Percentiles rank a stretch among this genome's conserved stretches.
These are phyloP conservation scores for Trichoderma sp. DNA, from an alignment of 2,329 filamentous ascomycete genomes.

Conservation along the genomic window DNA sequence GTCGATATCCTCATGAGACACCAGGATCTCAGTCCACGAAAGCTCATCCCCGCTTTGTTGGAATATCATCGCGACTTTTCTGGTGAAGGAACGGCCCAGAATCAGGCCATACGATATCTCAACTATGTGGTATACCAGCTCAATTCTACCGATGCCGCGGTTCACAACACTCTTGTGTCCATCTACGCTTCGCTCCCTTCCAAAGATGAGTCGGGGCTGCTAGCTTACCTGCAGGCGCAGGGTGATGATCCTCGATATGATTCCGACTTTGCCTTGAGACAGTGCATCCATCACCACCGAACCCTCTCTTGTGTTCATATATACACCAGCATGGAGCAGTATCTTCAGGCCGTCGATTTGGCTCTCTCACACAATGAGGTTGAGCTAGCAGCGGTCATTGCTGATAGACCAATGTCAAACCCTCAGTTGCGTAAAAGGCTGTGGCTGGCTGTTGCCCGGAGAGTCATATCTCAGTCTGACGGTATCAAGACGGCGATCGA, in stretches of 20 bases:
- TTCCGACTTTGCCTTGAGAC: slow-evolving; percentile 89
- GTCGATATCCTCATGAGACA: slow-evolving; percentile 97
- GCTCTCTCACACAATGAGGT: slow-evolving; percentile 88
- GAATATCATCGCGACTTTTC: slow-evolving; percentile 84
- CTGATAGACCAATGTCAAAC: slow-evolving; percentile 79
- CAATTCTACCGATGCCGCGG: slow-evolving; percentile 76
- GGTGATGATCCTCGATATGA: slow-evolving; percentile 86
- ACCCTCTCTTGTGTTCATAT: slow-evolving; percentile 96
- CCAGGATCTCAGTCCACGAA: slow-evolving; percentile 77
- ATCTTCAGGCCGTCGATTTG: slow-evolving; percentile 87
- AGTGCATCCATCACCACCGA: slow-evolving; percentile 92
- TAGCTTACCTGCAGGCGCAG: slow-evolving; percentile 89
- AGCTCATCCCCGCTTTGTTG: slow-evolving; percentile 87
- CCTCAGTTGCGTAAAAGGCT: slow-evolving; percentile 84
- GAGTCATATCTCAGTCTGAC: slow-evolving; percentile 82
- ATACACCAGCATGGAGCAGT: slow-evolving; percentile 95
- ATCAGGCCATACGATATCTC: slow-evolving; percentile 92
- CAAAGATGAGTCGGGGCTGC: slow-evolving; percentile 78
- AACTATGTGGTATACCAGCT: slow-evolving; percentile 90
- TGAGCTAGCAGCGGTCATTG: slow-evolving; percentile 85
- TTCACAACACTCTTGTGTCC: slow-evolving; percentile 96
- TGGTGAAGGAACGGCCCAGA: slow-evolving; percentile 65
- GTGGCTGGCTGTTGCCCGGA: slow-evolving; percentile 93
- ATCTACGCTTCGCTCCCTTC: slow-evolving; percentile 89
- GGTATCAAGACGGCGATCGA: slow-evolving; percentile 93